Evolutionary conservation across 768 basidiomycete genomes (phyloP).

Genomic region (Austroboletus festivus): DNA sequence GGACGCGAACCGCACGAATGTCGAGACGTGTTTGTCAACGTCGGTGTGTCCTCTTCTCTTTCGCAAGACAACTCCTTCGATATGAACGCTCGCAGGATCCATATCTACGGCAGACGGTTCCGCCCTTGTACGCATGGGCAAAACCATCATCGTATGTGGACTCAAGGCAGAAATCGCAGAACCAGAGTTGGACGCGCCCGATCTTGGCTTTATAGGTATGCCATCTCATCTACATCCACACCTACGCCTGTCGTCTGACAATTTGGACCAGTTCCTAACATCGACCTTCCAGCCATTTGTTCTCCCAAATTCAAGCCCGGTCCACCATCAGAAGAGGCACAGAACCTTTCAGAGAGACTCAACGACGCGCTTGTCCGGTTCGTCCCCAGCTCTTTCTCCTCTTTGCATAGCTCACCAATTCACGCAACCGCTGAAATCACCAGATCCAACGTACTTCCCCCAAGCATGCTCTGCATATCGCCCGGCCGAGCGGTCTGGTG

Average conservation of each 20-base stretch:
- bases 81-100: conserved; percentile 54
- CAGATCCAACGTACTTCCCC: conserved; percentile 66
- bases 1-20: conserved; percentile 68
- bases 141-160: conserved; percentile 94
- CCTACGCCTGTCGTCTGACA: neutral
- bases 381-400: conserved; percentile 18
- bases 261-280: conserved; percentile 91
- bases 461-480: conserved; percentile 73
- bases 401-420: neutral
- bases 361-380: conserved; percentile 76
- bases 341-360: conserved; percentile 81
- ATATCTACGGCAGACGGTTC: conserved; percentile 94
- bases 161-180: conserved; percentile 94
- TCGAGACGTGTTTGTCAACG: conserved; percentile 75
- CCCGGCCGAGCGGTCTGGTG: conserved; percentile 84
- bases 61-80: neutral
- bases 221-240: neutral
- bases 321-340: conserved; percentile 92
- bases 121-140: conserved; percentile 83
- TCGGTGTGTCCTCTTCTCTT: conserved; percentile 53
- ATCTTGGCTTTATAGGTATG: conserved; percentile 79
- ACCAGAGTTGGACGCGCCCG: conserved; percentile 74
- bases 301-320: conserved; percentile 94
- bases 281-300: conserved; percentile 91
- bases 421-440: too few species aligned